A percentile compares a stretch with the other conserved stretches of the same genome.
Conservation (phyloP, 768 basidiomycete species). For the Cyclocybe cylindracea region DNA sequence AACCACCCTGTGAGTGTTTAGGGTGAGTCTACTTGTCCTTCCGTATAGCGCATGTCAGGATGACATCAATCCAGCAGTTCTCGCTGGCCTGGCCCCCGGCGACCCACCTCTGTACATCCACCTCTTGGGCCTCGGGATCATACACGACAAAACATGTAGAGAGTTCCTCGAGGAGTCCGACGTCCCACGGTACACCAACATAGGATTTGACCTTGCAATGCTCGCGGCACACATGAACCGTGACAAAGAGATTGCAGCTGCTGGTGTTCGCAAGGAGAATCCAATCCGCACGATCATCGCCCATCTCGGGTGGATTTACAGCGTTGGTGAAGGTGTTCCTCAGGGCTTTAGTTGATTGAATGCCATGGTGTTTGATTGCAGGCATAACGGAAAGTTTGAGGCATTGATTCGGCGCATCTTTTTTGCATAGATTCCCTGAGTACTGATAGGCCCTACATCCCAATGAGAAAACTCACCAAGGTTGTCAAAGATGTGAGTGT, state of each 20-base stretch:
- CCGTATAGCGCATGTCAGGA: neutral
- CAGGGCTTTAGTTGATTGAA: neutral
- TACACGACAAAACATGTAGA: constrained; percentile 40
- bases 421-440: constrained; percentile 39
- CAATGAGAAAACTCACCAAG: constrained; percentile 29
- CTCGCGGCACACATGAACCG: constrained; percentile 22
- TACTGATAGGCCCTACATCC: constrained; percentile 27
- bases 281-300: constrained; percentile 45
- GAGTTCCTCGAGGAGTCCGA: constrained; percentile 29
- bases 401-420: neutral
- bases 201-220: constrained; percentile 32
- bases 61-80: constrained; percentile 28
- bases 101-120: constrained; percentile 45
- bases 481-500: constrained; percentile 37
- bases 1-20: constrained; percentile 35
- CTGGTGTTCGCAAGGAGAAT: constrained; percentile 38
- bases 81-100: constrained; percentile 38
- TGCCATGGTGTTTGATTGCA: constrained; percentile 7
- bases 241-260: constrained; percentile 35
- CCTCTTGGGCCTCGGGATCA: constrained; percentile 40
- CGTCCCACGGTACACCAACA: constrained; percentile 37
- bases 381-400: constrained; percentile 35
- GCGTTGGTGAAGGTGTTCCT: constrained; percentile 37
- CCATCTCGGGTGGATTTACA: constrained; percentile 43
- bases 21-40: constrained; percentile 19